Base-by-base conservation (phyloP, 164 flowering plant species). In the Santalum album region DNA sequence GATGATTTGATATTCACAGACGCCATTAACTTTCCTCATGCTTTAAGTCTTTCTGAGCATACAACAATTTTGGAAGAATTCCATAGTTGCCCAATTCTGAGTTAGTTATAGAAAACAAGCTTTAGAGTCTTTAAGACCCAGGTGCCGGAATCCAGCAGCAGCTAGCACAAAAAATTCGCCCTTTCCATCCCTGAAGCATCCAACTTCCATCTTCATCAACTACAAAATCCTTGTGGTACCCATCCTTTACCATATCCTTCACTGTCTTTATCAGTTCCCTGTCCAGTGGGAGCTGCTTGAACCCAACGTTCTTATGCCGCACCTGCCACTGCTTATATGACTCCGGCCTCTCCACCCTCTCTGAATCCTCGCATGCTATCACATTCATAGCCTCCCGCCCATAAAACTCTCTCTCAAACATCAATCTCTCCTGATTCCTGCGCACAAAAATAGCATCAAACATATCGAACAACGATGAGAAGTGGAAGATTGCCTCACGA, bases 401-500 rank as follows among this genome's bases (percentile, higher is more conserved):
- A 29, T 50, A 68, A 9, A 75, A 51, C 51, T 76, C 78, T 46
- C 58, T 61, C 65, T 82, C 87, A 55, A 64, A 64, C 70, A 69
- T 60, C 63, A 64, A 9, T 53, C 87, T 69, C 51, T 62, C 63
- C 14, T 43, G 47, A 25, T 70, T 58, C 27, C 75, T 81, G 6
- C 75, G 59, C 0, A 60, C 49, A 9, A 74, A 21, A 6, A 34
- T 72, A 0, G 66, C 25, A n/a, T 82, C 84, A 35, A 64, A 45
- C 40, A 75, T 56, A 43, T 82, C 84, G 51, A 73, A 77, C 25
- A 79, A 17, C 1, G 87, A 61, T n/a, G 77, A 67, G 72, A 35
- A 81, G 53, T 81, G 66, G 52, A 71, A 81, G 1, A 77, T 56
- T 4, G 77, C 82, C 66, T 81, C 82, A 21, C 74, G 65, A 62